Evolutionary conservation across 768 basidiomycete species (phyloP), one percentile per base, ranked within the genome.

Genomic region (Mycena crocata): DNA sequence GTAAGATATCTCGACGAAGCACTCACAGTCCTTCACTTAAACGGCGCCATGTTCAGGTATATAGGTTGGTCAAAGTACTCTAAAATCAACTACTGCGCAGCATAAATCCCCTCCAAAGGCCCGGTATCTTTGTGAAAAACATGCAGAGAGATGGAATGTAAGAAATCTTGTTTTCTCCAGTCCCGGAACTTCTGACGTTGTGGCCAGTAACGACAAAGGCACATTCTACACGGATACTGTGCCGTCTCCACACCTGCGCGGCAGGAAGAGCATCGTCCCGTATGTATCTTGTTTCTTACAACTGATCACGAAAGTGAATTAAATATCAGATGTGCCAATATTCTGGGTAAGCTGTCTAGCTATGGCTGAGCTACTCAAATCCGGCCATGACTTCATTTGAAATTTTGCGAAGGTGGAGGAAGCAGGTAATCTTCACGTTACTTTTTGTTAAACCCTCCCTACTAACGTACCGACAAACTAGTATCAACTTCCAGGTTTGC

Each of bases 121-220:
- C 89, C 48, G 90, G 90, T 71, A 90, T 91, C 72, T 90, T 83
- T 65, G 88, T 89, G 59, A 86, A 79, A 76, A 92, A 92, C 76
- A 92, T 92, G 90, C 89, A 90, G 75, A 80, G 80, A 6, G 85
- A 90, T 71, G 89, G 89, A 73, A 79, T 90, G 89, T 90, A 76
- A 68, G 88, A 13, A 17, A 4, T 34, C 34, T 6, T 2, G 26
- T 73, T n/a, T n/a, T 30, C 21, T 17, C 14, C 23, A 10, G 2
- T 0, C 46, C 19, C 21, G 13, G 2, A 32, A 23, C 40, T 40
- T 21, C 37, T 66, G 21, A 45, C n/a, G n/a, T 40, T 13, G 46
- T 46, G 10, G 13, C 8, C 62, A 90, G 89, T 71, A 91, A 91
- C 75, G 89, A 91, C 75, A 90, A 91, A 78, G 90, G 89, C 1